Evolutionary conservation across 345 rosid genomes (phyloP), one percentile per base, ranked within the genome.

Genomic region (Lepidium aucheri): DNA sequence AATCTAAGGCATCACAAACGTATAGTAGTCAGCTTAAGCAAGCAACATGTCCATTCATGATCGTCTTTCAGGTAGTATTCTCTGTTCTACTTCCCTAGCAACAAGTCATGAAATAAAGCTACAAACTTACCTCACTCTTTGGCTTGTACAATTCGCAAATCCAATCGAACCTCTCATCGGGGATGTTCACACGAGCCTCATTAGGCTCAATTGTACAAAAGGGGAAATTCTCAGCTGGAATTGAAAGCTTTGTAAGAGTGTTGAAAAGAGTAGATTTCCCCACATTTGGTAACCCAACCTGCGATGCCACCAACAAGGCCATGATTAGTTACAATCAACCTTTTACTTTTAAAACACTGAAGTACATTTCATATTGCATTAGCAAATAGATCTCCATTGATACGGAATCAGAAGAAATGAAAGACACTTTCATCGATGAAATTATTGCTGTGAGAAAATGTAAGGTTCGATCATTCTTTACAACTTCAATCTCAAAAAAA

Each of bases 171-270:
- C 97, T 78, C 72, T 90, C 97, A 57, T 94, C 99, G 0, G 99
- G 99, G 62, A 94, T 75, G 65, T 86, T 77, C 34, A 94, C 91
- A 7, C 99, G 84, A 10, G 99, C 99, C 75, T 94, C 96, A 39
- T 94, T 94, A 12, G 99, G 99, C 70, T 94, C 97, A 30, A 90
- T 94, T 55, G 96, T 94, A 71, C 99, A 94, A 68, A 94, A 94
- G 0, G 99, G 99, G 73, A 94, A 94, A 73, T 90, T 94, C 85
- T 94, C 99, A 7, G 99, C 99, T 4, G 99, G 99, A 50, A 94
- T 94, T 0, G 95, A 74, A 41, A 94, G 73, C 86, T 94, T 94
- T 0, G 97, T 94, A 28, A 94, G 91, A 9, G 99, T 88, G 77
- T 94, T 94, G 79, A 94, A 94, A 20, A 94, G 97, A 0, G 99